phyloP scores from a whole-genome alignment of 768 basidiomycete genomes.

The Terana coerulea region DNA sequence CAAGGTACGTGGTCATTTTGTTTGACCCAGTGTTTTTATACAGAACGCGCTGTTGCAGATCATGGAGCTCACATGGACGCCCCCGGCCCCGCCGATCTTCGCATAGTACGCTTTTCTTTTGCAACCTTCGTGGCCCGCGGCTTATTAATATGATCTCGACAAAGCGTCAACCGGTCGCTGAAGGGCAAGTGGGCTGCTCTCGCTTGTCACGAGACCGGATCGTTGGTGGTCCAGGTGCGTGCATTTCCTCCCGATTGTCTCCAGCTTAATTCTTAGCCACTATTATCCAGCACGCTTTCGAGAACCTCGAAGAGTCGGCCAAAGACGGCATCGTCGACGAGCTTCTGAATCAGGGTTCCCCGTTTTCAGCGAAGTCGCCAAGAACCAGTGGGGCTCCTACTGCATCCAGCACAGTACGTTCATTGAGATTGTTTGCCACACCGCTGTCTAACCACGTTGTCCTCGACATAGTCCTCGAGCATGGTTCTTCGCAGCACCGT shows the following conservation, averaged over 20 bases:
- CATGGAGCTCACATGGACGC: conserved; percentile 87
- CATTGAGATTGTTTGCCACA: background rate
- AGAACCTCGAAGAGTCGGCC: conserved; percentile 78
- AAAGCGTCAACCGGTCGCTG: conserved; percentile 80
- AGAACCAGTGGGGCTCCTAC: conserved; percentile 89
- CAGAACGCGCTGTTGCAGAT: conserved; percentile 42
- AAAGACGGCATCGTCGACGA: conserved; percentile 86
- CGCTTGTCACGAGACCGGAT: conserved; percentile 89
- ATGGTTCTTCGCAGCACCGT: conserved; percentile 73
- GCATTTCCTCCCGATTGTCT: background rate
- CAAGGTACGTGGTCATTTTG: conserved; percentile 45
- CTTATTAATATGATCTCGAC: conserved; percentile 1
- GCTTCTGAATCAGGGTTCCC: conserved; percentile 66
- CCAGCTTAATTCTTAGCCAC: too few species aligned
- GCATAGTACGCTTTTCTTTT: conserved; percentile 51
- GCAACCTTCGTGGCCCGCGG: background rate
- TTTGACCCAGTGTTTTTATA: background rate
- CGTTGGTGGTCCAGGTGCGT: conserved; percentile 77
- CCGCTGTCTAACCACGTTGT: background rate
- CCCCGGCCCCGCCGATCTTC: conserved; percentile 86
- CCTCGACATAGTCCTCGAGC: conserved; percentile 67
- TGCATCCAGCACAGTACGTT: conserved; percentile 80
- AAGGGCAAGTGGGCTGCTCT: conserved; percentile 88
- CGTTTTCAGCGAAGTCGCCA: conserved; percentile 73
- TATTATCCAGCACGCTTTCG: conserved; percentile 65